Base-by-base conservation (phyloP, 331 rosid species). In the Saraca asoca region DNA sequence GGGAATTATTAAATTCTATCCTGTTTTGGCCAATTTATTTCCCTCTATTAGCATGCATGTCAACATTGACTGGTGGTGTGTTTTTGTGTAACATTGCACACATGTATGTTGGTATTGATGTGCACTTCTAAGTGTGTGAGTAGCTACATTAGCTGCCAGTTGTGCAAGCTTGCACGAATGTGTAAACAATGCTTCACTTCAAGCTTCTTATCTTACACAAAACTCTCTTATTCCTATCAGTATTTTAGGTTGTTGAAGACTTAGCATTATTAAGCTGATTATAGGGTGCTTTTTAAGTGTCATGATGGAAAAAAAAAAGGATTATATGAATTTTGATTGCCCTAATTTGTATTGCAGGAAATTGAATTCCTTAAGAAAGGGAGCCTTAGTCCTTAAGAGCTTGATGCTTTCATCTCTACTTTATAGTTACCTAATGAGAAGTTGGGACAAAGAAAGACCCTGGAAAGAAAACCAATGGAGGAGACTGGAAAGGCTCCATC, bases 211-310 rank as follows among this genome's bases (percentile, higher is more conserved):
- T n/a, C n/a, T 83, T 61, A 62, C 45, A 14, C 57, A 17, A 41
- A 45, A 50, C 78, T 62, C 58, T 66, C 54, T 43, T 71, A n/a
- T 56, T 72, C 49, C 64, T 67, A 51, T 70, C 73, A 76, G 63
- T 43, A 41, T 73, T 80, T 62, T 81, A 93, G 98, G 83, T 93
- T 84, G 75, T 83, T 39, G 96, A 93, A 84, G 95, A 90, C 56
- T 64, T 77, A 35, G 71, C 75, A 5, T 71, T 79, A n/a, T n/a
- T n/a, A n/a, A n/a, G n/a, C n/a, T n/a, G n/a, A n/a, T n/a, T n/a
- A 77, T 89, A 85, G 95, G 89, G 70, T 89, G 89, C 75, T 71
- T 89, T 61, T n/a, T n/a, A n/a, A n/a, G n/a, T n/a, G n/a, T n/a
- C n/a, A n/a, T n/a, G n/a, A n/a, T n/a, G n/a, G n/a, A n/a, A n/a